Conservation (phyloP, 1,284 basidiomycete genomes). For the Meira miltonrushii region DNA sequence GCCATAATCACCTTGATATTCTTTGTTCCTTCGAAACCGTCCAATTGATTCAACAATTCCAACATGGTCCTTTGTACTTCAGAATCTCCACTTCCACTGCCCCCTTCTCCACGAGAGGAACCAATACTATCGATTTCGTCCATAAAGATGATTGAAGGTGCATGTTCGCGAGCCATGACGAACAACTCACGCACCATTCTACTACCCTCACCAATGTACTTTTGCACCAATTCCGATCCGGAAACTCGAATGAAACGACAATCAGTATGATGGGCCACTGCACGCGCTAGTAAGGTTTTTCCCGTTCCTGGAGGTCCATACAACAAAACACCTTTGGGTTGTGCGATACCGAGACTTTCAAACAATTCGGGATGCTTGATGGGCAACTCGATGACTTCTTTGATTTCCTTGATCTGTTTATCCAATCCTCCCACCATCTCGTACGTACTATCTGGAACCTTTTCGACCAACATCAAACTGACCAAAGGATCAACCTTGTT, state of each 20-base stretch:
- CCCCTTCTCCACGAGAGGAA: slow-evolving; percentile 82
- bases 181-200: slow-evolving; percentile 72
- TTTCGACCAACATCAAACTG: slow-evolving; percentile 90
- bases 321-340: slow-evolving; percentile 66
- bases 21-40: slow-evolving; percentile 95
- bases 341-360: slow-evolving; percentile 91
- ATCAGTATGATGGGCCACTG: slow-evolving; percentile 77
- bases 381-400: slow-evolving; percentile 96
- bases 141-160: slow-evolving; percentile 99
- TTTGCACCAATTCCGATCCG: slow-evolving; percentile 92
- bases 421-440: slow-evolving; percentile 99
- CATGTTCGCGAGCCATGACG: slow-evolving; percentile 97
- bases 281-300: slow-evolving; percentile 50
- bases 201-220: slow-evolving; percentile 96
- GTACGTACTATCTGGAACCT: slow-evolving; percentile 97
- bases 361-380: slow-evolving; percentile 98
- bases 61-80: slow-evolving; percentile 98
- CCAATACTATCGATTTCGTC: slow-evolving; percentile 99
- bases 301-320: slow-evolving; percentile 52
- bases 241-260: slow-evolving; percentile 96
- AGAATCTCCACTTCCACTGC: slow-evolving; percentile 67
- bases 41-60: slow-evolving; percentile 91
- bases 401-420: slow-evolving; percentile 98
- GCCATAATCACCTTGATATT: slow-evolving; percentile 99
- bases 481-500: slow-evolving; percentile 53